Base-by-base conservation (phyloP, 768 basidiomycete species). In the Tulasnella sp. region DNA sequence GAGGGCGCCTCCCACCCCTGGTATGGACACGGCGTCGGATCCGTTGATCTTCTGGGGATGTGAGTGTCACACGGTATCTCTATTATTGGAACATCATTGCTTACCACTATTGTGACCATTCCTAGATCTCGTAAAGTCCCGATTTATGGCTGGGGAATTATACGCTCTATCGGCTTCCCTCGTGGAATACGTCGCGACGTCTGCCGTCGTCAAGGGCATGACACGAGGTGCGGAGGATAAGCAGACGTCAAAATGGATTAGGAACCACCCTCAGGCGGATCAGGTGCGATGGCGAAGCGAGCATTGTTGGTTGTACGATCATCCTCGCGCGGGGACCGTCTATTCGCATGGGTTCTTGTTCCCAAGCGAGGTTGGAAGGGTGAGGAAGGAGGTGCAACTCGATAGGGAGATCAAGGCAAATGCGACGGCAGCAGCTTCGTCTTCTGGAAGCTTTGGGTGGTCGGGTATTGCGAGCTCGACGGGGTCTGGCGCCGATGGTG, bases 301-400 rank as follows among this genome's bases (percentile, higher is more conserved):
- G 68, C 81, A 85, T 26, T 98, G 95, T 72, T 95, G 91, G 89
- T 90, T 99, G 64, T 97, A 99, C 71, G 94, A 99, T 69, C 95
- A 97, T 72, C 95, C 95, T 1, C 85, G 91, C 51, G 83, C 88
- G 15, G 86, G 88, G 50, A 96, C 94, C 19, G 93, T 95, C 83
- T 95, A 97, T 69, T 83, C 91, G 5, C 95, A 96, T 71, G 95
- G 95, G 0, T 98, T 89, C 75, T 71, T 97, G 32, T 98, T 91
- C 76, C 95, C 95, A 1, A 89, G 90, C 9, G 86, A 92, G 68
- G 86, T 81, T 30, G 77, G 78, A 41, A 80, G 88, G 27, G 78
- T 93, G 72, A 75, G 24, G 74, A 63, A 76, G 72, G 43, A 78
- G 86, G 67, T 67, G 75, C 59, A 73, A 76, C 3, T 78, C 80